Percentiles rank a stretch among this genome's conserved stretches.
These are phyloP conservation scores for Phoenix dactylifera DNA, from an alignment of 176 grass and related monocot species.

Conservation along the genomic window DNA sequence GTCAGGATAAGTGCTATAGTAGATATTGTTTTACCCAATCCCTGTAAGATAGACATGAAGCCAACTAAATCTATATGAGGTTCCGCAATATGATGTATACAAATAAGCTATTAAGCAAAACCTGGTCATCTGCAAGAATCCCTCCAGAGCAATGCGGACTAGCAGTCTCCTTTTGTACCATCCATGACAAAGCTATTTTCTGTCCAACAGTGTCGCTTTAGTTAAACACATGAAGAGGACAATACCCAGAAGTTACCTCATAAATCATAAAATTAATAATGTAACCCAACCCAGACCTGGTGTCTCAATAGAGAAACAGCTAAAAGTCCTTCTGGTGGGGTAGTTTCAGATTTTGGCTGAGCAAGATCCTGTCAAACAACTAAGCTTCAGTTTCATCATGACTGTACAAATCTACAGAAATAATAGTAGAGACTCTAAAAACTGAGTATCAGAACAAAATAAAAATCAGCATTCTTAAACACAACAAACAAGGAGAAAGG, in stretches of 20 bases:
- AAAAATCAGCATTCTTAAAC: too few relatives aligned
- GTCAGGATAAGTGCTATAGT: slow-evolving; percentile 88
- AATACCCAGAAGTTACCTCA: too few relatives aligned
- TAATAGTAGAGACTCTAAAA: too few relatives aligned
- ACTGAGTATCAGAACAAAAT: too few relatives aligned
- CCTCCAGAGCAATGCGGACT: slow-evolving; percentile 70
- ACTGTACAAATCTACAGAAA: too few relatives aligned
- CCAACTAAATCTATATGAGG: neutral
- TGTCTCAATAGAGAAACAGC: slow-evolving; percentile 86
- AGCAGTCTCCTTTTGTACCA: slow-evolving; percentile 87
- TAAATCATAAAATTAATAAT: too few relatives aligned
- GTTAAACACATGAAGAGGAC: slow-evolving; percentile 7
- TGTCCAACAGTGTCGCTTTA: slow-evolving; percentile 27
- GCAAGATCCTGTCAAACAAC: slow-evolving; percentile 68
- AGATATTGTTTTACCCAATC: slow-evolving; percentile 94
- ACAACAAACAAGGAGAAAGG: too few relatives aligned
- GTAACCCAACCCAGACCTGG: slow-evolving; percentile 39
- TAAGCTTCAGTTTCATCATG: neutral
- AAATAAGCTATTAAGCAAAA: slow-evolving; percentile 22
- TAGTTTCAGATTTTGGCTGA: slow-evolving; percentile 74
- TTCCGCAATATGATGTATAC: neutral
- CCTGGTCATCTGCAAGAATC: slow-evolving; percentile 99
- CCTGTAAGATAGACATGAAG: slow-evolving; percentile 43
- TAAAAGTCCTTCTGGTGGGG: slow-evolving; percentile 74
- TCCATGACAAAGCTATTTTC: slow-evolving; percentile 96